Evolutionary conservation across 2,329 filamentous ascomycete genomes (phyloP), one percentile per base, ranked within the genome.

Genomic region (Calonectria pseudoreteaudii): DNA sequence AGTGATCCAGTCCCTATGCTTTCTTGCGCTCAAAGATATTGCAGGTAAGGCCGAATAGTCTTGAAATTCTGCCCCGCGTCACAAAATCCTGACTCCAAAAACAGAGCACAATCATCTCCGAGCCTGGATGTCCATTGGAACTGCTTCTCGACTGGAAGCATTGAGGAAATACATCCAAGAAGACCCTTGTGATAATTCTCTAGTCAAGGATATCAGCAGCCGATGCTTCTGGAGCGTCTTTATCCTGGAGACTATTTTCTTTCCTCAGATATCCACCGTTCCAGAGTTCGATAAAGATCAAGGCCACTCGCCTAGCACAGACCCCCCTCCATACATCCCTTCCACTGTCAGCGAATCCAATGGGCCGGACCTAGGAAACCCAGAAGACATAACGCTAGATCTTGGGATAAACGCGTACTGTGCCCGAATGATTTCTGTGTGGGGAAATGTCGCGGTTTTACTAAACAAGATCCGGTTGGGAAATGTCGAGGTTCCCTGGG

Each of bases 141-240:
- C 34, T 20, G 56, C 56, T 18, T 62, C 56, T 62, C 56, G 56
- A 28, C 23, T 62, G 18, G 56, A 62, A 62, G 56, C 56, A 28
- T 36, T 62, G 14, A 62, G 56, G 16, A 62, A 62, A 20, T 62
- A 10, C 23, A 38, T 62, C 14, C 56, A 41, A 62, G 56, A 60
- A 9, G 56, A 62, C 20, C 56, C 36, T 14, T 23, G n/a, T 11
- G 56, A 41, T 10, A 38, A 28, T 30, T 62, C 56, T 3, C 7
- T 62, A 9, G 56, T 28, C 23, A 41, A 23, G 16, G 36, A 62
- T 28, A 62, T 62, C 28, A 62, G 56, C 23, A 23, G 38, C 10
- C 56, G 56, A 41, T 62, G 56, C 4, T 62, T 62, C 31, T 62
- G 56, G 56, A 62, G 56, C 23, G 56, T 62, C 4, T 62, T 62